A percentile compares a stretch with the other conserved stretches of the same genome.
phyloP scores from a whole-genome alignment of 257 asterid genomes.

The Gentiana dahurica region DNA sequence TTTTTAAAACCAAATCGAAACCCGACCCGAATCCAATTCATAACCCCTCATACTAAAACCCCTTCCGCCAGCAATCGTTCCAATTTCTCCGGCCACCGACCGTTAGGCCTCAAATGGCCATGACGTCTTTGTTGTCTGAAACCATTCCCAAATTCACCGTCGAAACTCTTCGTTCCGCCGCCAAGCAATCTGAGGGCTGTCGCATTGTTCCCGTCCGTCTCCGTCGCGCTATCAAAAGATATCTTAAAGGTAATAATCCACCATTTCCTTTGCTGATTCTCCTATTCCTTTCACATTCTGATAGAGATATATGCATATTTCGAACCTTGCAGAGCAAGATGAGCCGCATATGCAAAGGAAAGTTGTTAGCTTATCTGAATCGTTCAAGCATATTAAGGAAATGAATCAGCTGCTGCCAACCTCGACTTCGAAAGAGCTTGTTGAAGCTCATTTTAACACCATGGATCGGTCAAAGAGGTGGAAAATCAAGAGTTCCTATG shows the following conservation, averaged over 20 bases:
- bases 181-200: conserved; percentile 80
- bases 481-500: conserved; percentile 61
- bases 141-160: conserved; percentile 66
- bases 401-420: conserved; percentile 66
- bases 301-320: neutral
- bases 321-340: conserved; percentile 48
- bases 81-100: conserved; percentile 10
- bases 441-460: conserved; percentile 70
- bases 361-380: conserved; percentile 66
- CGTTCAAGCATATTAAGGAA: conserved; percentile 68
- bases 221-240: conserved; percentile 70
- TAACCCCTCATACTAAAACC: conserved; percentile 1
- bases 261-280: no score
- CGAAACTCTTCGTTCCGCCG: conserved; percentile 77
- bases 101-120: conserved; percentile 10
- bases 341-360: conserved; percentile 72
- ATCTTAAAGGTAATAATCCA: conserved; percentile 40
- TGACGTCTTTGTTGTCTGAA: conserved; percentile 58
- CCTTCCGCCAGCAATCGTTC: neutral
- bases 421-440: conserved; percentile 67
- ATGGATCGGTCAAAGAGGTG: conserved; percentile 68
- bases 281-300: neutral
- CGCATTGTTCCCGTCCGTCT: conserved; percentile 59
- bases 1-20: neutral
- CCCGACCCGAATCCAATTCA: conserved; percentile 4